Base-by-base conservation (phyloP, 192 early-diverging fungal genomes). In the Phlyctochytrium planicorne region DNA sequence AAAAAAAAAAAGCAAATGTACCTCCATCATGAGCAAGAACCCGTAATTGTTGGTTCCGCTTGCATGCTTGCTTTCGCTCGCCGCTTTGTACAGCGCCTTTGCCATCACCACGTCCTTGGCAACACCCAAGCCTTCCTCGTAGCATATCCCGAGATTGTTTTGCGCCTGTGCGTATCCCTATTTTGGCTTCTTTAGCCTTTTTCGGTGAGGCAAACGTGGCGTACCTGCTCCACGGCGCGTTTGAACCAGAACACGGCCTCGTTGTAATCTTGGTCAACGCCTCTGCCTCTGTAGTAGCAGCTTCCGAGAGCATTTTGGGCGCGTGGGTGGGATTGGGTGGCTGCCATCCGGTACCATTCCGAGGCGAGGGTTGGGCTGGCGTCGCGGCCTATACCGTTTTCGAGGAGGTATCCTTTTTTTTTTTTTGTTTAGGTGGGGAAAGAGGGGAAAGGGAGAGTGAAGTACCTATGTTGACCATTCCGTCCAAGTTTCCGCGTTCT, bases 81-180 rank as follows among this genome's bases (percentile, higher is more conserved):
- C 81, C n/a, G 72, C 40, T 62, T 80, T 80, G 59, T 85, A 85
- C 62, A 70, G 65, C 23, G 65, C 63, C 59, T 82, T 82, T 2
- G 84, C 84, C 52, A 69, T 60, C 50, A 53, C 75, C 29, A 75
- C 24, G 57, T 85, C 81, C 56, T 71, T 76, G 31, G 67, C 59
- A n/a, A 85, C 79, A 2, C 84, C 84, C n/a, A 75, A 53, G 2
- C 84, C 84, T 65, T 80, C 75, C 69, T 85, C 80, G 71, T 78
- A 83, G 53, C 83, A 85, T 30, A 82, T 78, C 30, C 83, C 83
- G 30, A 85, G 60, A 71, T 82, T 82, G 61, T 82, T 81, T 34
- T 74, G 69, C 0, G 83, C 83, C 35, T 73, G 59, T 2, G 79
- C 30, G 52, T 78, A 68, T 2, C 83, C 83, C 61, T 69, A n/a